phyloP scores from a whole-genome alignment of 2,329 filamentous ascomycete species.

The Emmonsia crescens region DNA sequence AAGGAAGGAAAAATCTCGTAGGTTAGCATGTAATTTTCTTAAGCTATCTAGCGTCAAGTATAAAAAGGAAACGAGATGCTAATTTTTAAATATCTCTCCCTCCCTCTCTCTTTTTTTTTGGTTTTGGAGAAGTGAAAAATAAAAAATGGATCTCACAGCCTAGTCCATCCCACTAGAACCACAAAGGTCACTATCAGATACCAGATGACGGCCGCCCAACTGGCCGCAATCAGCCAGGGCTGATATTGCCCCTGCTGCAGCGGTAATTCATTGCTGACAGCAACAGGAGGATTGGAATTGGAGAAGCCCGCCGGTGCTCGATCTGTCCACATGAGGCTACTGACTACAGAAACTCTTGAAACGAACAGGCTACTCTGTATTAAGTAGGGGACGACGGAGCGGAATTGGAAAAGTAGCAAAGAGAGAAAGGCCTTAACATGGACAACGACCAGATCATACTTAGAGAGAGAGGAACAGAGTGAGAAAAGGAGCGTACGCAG shows the following conservation, averaged over 20 bases:
- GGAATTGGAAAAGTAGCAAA: not conserved
- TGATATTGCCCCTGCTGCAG: constrained; percentile 4
- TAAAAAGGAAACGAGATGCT: not conserved
- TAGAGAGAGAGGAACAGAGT: not conserved
- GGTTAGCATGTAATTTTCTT: not conserved
- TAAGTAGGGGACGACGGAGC: not conserved
- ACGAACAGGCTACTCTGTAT: not conserved
- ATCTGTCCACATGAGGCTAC: constrained; percentile 1
- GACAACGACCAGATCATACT: constrained; percentile 1
- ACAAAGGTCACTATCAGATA: constrained; percentile 46
- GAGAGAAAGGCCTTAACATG: not conserved
- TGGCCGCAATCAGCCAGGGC: constrained; percentile 30
- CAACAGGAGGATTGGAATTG: constrained; percentile 6
- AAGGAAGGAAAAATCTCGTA: constrained; percentile 2
- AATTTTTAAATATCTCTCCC: constrained; percentile 1
- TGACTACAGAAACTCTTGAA: not conserved
- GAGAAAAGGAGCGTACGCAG: not conserved
- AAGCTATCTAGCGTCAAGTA: not conserved
- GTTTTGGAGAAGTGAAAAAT: too few species aligned
- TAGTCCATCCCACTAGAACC: constrained; percentile 47
- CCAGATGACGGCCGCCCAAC: constrained; percentile 44
- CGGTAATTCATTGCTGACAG: constrained; percentile 10
- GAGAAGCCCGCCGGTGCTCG: constrained; percentile 8
- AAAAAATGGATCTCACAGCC: constrained; percentile 40
- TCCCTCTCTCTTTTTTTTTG: too few species aligned